Base-by-base conservation (phyloP, 148 eudicot species). In the Polygonum aviculare region DNA sequence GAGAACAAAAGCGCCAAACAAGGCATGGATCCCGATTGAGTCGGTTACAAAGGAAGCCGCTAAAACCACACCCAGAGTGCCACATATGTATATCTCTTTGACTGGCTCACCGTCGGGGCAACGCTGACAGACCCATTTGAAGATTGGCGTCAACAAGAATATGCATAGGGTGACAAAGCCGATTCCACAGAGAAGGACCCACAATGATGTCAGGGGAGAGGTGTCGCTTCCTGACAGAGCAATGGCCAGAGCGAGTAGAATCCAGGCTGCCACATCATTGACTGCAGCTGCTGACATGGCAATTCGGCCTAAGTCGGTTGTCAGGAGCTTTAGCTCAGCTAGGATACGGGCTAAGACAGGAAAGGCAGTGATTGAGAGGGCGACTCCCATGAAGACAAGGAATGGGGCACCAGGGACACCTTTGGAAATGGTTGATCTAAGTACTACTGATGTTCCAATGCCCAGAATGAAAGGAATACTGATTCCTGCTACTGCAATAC, bases 201-300 rank as follows among this genome's bases (percentile, higher is more conserved):
- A 93, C n/a, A 93, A 10, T 18, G 97, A 74, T 69, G 86, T 78
- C 14, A 90, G 79, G 21, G 91, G 93, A 6, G 97, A 93, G 12
- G 72, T 18, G 8, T 74, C 86, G 0, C 79, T 81, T 38, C 97
- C 90, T n/a, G 97, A 93, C n/a, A 93, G 86, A 47, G 97, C 88
- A n/a, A 93, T 82, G 55, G 97, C 97, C 74, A 67, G n/a, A 47
- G 97, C 97, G 36, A 92, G 93, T 40, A 92, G 85, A 74, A 92
- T 87, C 95, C 97, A 92, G 5, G 97, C 97, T 21, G 90, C 97
- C 78, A 93, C 89, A 2, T 93, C 97, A 21, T 93, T 93, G 69
- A 93, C 95, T 0, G 95, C 97, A 16, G 97, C 97, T n/a, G 95
- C 95, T 10, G 97, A 90, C 97, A 93, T 89, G 74, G 97, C 95